These are phyloP conservation scores for Podospora didyma DNA, from an alignment of 495 filamentous ascomycete genomes.

Conservation along the genomic window DNA sequence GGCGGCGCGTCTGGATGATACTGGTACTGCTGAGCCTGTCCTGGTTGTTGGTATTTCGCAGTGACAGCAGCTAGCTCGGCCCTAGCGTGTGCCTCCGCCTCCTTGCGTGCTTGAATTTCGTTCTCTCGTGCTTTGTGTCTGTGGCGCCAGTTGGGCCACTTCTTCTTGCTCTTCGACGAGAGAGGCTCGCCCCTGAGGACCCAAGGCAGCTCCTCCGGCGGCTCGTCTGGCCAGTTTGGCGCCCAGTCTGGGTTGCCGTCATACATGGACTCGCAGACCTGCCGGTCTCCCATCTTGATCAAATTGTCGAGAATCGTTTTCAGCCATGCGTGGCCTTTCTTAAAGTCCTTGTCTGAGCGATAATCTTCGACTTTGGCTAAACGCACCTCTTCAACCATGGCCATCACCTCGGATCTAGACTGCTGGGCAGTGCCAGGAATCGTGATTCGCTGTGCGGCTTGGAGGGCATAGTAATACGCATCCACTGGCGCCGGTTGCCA, in stretches of 20 bases:
- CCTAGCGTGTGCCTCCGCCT: background rate
- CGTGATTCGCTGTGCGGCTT: conserved; percentile 9
- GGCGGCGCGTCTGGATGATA: no score
- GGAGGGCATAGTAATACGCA: conserved; percentile 9
- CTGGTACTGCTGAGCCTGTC: no score
- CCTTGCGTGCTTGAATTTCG: background rate
- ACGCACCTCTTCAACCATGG: conserved; percentile 21
- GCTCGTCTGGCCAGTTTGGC: conserved; percentile 1
- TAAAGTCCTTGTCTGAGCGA: conserved; percentile 5
- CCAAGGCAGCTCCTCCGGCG: background rate
- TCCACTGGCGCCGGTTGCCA: conserved; percentile 19
- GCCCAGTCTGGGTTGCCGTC: conserved; percentile 12
- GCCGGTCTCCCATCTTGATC: conserved; percentile 14
- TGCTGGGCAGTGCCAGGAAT: conserved; percentile 2
- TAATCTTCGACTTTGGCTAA: conserved; percentile 5
- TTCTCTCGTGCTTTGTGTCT: background rate
- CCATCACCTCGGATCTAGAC: conserved; percentile 6
- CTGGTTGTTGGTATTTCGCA: no score
- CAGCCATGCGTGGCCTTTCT: conserved; percentile 12
- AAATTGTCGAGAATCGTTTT: conserved; percentile 10
- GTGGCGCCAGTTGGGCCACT: background rate
- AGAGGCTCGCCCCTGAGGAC: background rate
- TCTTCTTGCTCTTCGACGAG: background rate
- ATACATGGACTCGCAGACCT: conserved; percentile 17
- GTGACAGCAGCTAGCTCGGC: no score